A percentile compares a stretch with the other conserved stretches of the same genome.
These are phyloP conservation scores for Yamadazyma songkhlaensis DNA, from an alignment of 1,139 yeast species.

Conservation along the genomic window DNA sequence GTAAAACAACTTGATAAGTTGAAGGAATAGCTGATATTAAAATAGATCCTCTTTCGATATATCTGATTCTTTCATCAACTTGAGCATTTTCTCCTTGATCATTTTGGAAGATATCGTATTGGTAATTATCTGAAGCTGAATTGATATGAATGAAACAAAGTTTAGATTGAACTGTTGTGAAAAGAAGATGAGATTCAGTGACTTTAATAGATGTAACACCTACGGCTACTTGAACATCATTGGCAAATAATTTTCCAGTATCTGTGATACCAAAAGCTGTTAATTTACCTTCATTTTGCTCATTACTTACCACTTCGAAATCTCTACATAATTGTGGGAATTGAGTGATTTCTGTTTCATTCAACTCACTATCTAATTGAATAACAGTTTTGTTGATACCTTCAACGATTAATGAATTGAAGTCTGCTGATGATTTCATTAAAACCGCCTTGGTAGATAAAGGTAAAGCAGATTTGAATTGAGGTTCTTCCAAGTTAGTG, in stretches of 20 bases:
- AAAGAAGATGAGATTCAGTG: slow-evolving; percentile 70
- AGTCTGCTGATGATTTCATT: slow-evolving; percentile 55
- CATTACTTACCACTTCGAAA: slow-evolving; percentile 45
- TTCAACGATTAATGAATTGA: slow-evolving; percentile 52
- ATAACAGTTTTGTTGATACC: slow-evolving; percentile 62
- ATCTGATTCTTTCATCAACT: slow-evolving; percentile 80
- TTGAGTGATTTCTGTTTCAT: slow-evolving; percentile 32
- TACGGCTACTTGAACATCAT: slow-evolving; percentile 57
- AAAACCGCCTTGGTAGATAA: slow-evolving; percentile 52
- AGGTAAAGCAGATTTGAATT: slow-evolving; percentile 38
- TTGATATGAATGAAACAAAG: slow-evolving; percentile 79
- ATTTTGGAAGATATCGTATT: slow-evolving; percentile 19
- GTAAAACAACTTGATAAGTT: slow-evolving; percentile 76
- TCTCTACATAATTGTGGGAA: slow-evolving; percentile 74
- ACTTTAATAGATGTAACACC: slow-evolving; percentile 82
- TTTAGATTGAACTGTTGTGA: slow-evolving; percentile 86
- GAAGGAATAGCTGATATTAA: slow-evolving; percentile 82
- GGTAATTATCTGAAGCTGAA: slow-evolving; percentile 30
- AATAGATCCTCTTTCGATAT: slow-evolving; percentile 87
- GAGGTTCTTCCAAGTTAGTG: slow-evolving; percentile 37
- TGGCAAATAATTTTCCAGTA: slow-evolving; percentile 72
- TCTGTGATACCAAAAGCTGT: slow-evolving; percentile 70
- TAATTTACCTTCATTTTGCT: slow-evolving; percentile 24
- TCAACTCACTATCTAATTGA: slow-evolving; percentile 29
- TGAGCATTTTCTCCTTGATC: slow-evolving; percentile 6